Evolutionary conservation across 202 grass and related monocot genomes (phyloP).

Genomic region (Miscanthus sacchariflorus): DNA sequence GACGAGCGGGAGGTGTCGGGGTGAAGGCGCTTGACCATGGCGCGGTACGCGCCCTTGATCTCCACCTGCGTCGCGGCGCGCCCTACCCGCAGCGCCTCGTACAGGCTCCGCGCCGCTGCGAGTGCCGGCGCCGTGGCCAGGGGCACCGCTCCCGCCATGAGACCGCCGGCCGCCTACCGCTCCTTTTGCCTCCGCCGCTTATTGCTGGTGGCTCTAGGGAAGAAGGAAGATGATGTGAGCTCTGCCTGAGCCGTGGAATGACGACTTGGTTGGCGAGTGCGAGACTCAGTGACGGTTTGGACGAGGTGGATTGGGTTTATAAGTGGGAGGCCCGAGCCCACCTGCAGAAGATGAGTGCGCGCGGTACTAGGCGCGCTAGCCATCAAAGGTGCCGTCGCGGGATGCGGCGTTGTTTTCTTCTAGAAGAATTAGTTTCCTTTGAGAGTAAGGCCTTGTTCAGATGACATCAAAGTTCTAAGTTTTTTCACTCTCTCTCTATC

Average conservation of each 20-base stretch:
- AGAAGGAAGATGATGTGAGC: neutral
- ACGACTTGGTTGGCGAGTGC: neutral
- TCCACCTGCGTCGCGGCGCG: slow-evolving; percentile 63
- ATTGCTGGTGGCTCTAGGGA: neutral
- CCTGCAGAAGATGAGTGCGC: neutral
- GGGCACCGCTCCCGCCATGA: slow-evolving; percentile 36
- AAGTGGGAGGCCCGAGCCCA: neutral
- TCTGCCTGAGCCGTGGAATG: too few relatives aligned
- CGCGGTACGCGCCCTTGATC: slow-evolving; percentile 75
- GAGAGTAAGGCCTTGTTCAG: too few relatives aligned
- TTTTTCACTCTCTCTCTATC: too few relatives aligned
- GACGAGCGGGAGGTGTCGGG: slow-evolving; percentile 52
- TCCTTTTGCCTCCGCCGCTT: too few relatives aligned
- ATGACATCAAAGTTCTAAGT: too few relatives aligned
- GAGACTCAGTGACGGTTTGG: neutral
- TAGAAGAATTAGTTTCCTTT: too few relatives aligned
- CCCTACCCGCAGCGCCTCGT: slow-evolving; percentile 67
- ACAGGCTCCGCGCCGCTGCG: slow-evolving; percentile 49
- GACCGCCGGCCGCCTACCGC: neutral
- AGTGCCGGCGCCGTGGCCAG: neutral
- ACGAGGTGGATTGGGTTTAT: slow-evolving; percentile 14
- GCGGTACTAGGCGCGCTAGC: neutral
- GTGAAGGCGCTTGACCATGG: slow-evolving; percentile 76
- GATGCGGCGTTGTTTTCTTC: slow-evolving; percentile 14
- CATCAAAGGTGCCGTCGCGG: too few relatives aligned